Base-by-base conservation (phyloP, 176 grass and related monocot species). In the Echinochloa phyllopogon region DNA sequence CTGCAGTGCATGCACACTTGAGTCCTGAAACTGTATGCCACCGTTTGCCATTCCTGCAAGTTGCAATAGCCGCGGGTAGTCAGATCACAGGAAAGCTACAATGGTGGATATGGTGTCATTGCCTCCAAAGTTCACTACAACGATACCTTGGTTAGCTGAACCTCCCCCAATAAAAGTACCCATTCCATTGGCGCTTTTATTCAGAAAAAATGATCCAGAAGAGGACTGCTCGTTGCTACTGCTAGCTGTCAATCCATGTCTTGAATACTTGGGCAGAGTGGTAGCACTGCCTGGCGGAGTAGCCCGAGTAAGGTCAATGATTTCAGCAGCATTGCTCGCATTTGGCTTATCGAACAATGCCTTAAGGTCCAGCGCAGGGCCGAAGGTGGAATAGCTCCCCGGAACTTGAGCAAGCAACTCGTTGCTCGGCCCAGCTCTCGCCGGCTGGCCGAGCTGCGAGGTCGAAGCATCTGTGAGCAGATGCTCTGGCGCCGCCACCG, bases 321-420 rank as follows among this genome's bases (percentile, higher is more conserved):
- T 60, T 72, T 63, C 73, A 58, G 77, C 84, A 58, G 49, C 73
- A 73, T 89, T 94, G 78, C 74, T 77, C 0, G 51, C 40, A 60
- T 21, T 86, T 36, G 51, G 62, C 72, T 38, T 89, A 27, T 70
- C 59, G 23, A 90, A 56, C 69, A 86, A 72, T 27, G 53, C 45
- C 47, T 57, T 90, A 3, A 80, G 89, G 80, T 89, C 92, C 13
- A 72, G 51, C 10, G 83, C 88, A 33, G 65, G 44, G 56, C 50
- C 50, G 15, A 36, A 29, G 38, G 48, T 50, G 65, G 82, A 79
- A 74, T 90, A 77, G 10, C 76, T 90, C 18, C 80, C 91, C 16
- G 85, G 83, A 17, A 87, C 18, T 0, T 89, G 88, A 61, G 89
- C 52, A 21, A 98, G 82, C 83, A 86, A 67, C 5, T 83, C 85